Evolutionary conservation across 495 filamentous ascomycete genomes (phyloP), one percentile per base, ranked within the genome.

Genomic region (Lindgomyces ingoldianus): DNA sequence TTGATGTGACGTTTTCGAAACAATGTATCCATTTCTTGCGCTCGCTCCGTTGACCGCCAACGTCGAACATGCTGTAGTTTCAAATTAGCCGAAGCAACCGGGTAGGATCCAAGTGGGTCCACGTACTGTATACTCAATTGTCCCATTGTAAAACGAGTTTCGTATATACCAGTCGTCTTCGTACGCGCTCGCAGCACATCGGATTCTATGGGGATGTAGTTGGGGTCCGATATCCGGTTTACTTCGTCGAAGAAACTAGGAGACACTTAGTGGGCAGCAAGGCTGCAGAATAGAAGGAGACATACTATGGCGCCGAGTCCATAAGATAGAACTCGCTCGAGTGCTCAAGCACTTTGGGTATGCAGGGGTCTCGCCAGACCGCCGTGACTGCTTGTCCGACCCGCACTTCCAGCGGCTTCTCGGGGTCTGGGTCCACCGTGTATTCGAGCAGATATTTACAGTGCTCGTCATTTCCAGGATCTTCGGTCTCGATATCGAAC

Each of bases 1-100:
- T 98, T n/a, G 94, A 98, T 10, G 94, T 98, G 67, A 98, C 94
- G 67, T 97, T 96, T 75, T 98, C 94, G 74, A 98, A 98, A 80
- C 94, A 98, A 78, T 98, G 94, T 71, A 98, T 98, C 94, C 94
- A 98, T 78, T 98, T 98, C 79, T 98, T 98, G 56, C 94, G 85
- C 75, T 98, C 94, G 75, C 92, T 96, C 68, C 94, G 81, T 78
- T 98, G 94, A 30, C 94, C 94, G 60, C 94, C 94, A 21, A 98
- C 94, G 75, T 98, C 94, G 74, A 98, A 98, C 94, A 98, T 98
- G 81, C 92, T 96, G 66, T 62, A 52, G 61, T 66, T 70, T 42
- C 70, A 56, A 30, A 50, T 64, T 68, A 58, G 64, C 51, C 42
- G 52, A 25, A 11, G 50, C 16, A 22, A 6, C 51, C 24, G 16